Evolutionary conservation across 805 yeast genomes (phyloP), one percentile per base, ranked within the genome.

Genomic region (Monosporozyma aerobia): DNA sequence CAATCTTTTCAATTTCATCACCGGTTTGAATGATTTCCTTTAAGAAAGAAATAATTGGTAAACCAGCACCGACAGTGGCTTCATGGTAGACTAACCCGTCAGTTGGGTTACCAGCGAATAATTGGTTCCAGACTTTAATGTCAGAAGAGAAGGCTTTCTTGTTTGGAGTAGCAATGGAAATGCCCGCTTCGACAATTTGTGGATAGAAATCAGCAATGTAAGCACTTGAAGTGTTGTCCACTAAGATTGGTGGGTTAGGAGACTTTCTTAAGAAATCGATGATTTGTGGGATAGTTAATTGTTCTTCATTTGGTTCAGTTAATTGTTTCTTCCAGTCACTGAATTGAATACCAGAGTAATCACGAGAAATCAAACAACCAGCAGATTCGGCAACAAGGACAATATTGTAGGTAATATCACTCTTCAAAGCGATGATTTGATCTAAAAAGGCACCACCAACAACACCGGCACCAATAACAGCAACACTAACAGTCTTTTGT

Each of bases 41-140:
- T 64, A 94, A 75, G 50, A 97, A 86, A 48, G 89, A 84, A 62
- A 94, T 83, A 56, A 94, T 82, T 55, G 99, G 99, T 69, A 94
- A 78, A 53, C 98, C 99, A 44, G 99, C 99, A 66, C 98, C 98
- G 54, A 94, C 98, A 7, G 97, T 89, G 49, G 99, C 95, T 77
- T 94, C 99, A 67, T 94, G 99, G 77, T 90, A 92, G 46, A 90
- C 95, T 57, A 92, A 76, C 49, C 82, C 83, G 47, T 78, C 75
- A 39, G 75, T 73, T 47, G 78, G 76, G 41, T 73, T 71, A 40
- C 75, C 77, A 37, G 85, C 78, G 62, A 87, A 87, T 52, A 94
- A 81, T 50, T 78, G 76, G 53, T 87, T 79, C 97, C 98, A 94
- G 11, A 83, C 72, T 25, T 73, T 69, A 56, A 86, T 71, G 52